phyloP scores from a whole-genome alignment of 805 yeast species.

The Lipomyces oligophaga region DNA sequence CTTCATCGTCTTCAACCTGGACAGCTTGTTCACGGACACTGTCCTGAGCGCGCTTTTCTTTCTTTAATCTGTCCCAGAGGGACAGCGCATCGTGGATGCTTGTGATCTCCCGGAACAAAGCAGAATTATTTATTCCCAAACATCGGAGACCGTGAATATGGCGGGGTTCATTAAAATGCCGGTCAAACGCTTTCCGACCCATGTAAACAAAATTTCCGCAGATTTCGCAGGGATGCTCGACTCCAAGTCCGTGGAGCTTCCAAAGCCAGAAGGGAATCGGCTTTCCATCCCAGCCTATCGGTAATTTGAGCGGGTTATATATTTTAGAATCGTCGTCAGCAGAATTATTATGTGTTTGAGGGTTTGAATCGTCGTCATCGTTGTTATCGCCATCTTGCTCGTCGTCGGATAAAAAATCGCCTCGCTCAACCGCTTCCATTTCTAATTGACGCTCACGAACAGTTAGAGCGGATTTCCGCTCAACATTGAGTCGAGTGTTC shows the following conservation, averaged over 20 bases:
- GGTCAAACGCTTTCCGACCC: constrained; percentile 68
- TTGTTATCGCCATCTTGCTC: constrained; percentile 32
- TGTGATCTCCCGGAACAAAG: constrained; percentile 59
- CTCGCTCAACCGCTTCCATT: constrained; percentile 42
- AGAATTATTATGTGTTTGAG: too few species aligned
- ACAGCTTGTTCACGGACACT: constrained; percentile 52
- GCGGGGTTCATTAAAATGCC: constrained; percentile 67
- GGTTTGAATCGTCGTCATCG: constrained; percentile 31
- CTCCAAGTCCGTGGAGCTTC: constrained; percentile 80
- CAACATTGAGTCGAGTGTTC: constrained; percentile 57
- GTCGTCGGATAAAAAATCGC: constrained; percentile 25
- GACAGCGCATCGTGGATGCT: constrained; percentile 60
- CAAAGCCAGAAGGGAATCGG: constrained; percentile 94
- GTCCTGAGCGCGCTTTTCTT: constrained; percentile 40
- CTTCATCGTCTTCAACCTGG: constrained; percentile 89
- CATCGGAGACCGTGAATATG: constrained; percentile 72
- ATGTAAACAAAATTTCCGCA: constrained; percentile 72
- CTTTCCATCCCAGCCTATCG: constrained; percentile 81
- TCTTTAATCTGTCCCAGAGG: constrained; percentile 50
- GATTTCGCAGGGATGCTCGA: constrained; percentile 72
- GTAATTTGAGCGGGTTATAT: constrained; percentile 55
- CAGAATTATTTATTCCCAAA: constrained; percentile 61
- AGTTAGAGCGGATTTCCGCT: constrained; percentile 64
- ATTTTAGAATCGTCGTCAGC: constrained; percentile 39
- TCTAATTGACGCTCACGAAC: constrained; percentile 63